These are phyloP conservation scores for Chaetomium strumarium DNA, from an alignment of 2,329 filamentous ascomycete genomes.

Conservation along the genomic window DNA sequence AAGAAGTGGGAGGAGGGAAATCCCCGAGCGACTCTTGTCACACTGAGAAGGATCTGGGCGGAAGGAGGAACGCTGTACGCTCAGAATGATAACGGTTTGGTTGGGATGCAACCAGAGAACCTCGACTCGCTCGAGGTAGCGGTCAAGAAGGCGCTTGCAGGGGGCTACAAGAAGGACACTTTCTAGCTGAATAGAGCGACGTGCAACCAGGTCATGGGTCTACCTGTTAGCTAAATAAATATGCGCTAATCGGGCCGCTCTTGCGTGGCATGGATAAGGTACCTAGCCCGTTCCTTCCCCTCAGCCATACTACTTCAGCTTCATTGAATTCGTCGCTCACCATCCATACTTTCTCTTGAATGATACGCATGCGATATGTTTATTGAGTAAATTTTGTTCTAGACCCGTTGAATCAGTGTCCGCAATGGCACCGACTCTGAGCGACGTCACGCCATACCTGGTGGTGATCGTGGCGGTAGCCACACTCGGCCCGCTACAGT, in stretches of 20 bases:
- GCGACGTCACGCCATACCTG: slow-evolving; percentile 68
- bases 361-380: background rate
- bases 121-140: slow-evolving; percentile 44
- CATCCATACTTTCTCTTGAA: too few species aligned
- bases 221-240: background rate
- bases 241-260: background rate
- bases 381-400: background rate
- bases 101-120: slow-evolving; percentile 45
- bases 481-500: slow-evolving; percentile 84
- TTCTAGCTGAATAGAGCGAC: slow-evolving; percentile 11
- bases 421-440: slow-evolving; percentile 20
- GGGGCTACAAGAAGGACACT: slow-evolving; percentile 23
- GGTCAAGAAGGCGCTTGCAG: slow-evolving; percentile 24
- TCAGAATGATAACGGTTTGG: slow-evolving; percentile 57
- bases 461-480: slow-evolving; percentile 68
- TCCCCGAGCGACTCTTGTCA: slow-evolving; percentile 49
- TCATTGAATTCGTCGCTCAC: background rate
- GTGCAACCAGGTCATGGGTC: background rate
- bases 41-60: slow-evolving; percentile 65
- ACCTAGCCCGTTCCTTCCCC: background rate
- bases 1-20: slow-evolving; percentile 50
- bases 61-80: slow-evolving; percentile 67
- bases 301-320: background rate
- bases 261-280: background rate
- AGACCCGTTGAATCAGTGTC: background rate